Percentiles rank a stretch among this genome's conserved stretches.
Conservation (phyloP, 2,329 filamentous ascomycete species). For the Colletotrichum sp. region DNA sequence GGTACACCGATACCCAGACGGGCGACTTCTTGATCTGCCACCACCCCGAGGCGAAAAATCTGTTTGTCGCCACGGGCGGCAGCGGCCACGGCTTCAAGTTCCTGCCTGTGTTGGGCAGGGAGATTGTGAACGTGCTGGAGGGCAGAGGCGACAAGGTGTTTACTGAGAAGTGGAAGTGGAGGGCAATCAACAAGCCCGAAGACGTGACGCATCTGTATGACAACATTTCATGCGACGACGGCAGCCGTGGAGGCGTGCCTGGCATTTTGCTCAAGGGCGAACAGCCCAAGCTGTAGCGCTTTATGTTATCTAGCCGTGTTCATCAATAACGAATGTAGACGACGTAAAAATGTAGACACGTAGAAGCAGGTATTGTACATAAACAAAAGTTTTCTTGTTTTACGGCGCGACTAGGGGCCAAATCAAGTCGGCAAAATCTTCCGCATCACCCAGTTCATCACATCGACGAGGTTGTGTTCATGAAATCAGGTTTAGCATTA, state of each 20-base stretch:
- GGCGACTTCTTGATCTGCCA: conserved; percentile 76
- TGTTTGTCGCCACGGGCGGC: conserved; percentile 68
- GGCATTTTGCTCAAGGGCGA: conserved; percentile 53
- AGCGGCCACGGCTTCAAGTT: conserved; percentile 75
- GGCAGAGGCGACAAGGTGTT: conserved; percentile 55
- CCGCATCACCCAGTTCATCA: fast-evolving
- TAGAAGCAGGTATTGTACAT: neutral
- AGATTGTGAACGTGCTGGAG: conserved; percentile 61
- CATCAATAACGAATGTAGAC: neutral
- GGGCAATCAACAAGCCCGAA: conserved; percentile 50
- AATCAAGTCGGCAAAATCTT: neutral
- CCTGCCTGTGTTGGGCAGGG: conserved; percentile 68
- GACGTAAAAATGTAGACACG: neutral
- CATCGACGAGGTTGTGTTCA: neutral
- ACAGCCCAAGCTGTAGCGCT: conserved; percentile 29
- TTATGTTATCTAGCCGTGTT: neutral
- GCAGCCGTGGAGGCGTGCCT: conserved; percentile 53
- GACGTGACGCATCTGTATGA: conserved; percentile 40
- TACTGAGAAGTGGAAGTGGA: conserved; percentile 67
- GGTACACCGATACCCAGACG: conserved; percentile 77
- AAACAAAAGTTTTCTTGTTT: neutral
- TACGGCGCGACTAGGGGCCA: too few species aligned
- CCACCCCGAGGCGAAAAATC: conserved; percentile 64
- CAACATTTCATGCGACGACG: conserved; percentile 55
- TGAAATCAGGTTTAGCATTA: conserved; percentile 2